Evolutionary conservation across 169 alveolate genomes (phyloP).

Genomic region (Plasmodium reichenowi): DNA sequence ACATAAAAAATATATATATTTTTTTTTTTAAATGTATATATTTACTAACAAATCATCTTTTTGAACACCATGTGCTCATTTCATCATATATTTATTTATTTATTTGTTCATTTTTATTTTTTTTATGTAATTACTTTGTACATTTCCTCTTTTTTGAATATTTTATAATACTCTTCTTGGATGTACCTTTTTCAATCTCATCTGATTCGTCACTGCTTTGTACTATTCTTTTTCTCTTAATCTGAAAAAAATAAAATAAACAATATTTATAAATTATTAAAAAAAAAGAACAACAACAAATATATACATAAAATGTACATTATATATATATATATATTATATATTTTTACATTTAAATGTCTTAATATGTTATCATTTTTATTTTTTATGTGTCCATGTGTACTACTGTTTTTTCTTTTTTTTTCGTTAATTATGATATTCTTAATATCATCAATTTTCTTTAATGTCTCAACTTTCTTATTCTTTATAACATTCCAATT

Average conservation of each 20-base stretch:
- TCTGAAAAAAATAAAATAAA: constrained; percentile 23
- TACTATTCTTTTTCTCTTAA: constrained; percentile 39
- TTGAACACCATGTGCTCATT: background rate
- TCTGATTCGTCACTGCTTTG: constrained; percentile 65
- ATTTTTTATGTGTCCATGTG: background rate
- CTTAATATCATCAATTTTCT: constrained; percentile 23
- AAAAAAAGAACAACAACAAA: background rate
- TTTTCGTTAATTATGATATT: constrained; percentile 35
- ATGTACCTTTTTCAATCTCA: constrained; percentile 7
- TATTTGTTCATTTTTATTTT: constrained; percentile 15
- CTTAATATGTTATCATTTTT: constrained; percentile 25
- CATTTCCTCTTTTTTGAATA: constrained; percentile 22
- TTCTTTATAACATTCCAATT: background rate
- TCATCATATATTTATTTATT: background rate
- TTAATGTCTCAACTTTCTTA: background rate
- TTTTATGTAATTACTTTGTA: too few relatives aligned
- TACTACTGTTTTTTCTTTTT: background rate
- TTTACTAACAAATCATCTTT: constrained; percentile 9
- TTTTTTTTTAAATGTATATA: background rate
- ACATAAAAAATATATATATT: background rate
- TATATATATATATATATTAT: background rate
- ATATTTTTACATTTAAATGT: constrained; percentile 23
- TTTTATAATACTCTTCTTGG: constrained; percentile 20
- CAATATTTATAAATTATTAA: background rate
- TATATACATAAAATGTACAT: background rate